Percentiles rank a stretch among this genome's conserved stretches.
Conservation (phyloP, 805 yeast genomes). For the Torulaspora maleeae region DNA sequence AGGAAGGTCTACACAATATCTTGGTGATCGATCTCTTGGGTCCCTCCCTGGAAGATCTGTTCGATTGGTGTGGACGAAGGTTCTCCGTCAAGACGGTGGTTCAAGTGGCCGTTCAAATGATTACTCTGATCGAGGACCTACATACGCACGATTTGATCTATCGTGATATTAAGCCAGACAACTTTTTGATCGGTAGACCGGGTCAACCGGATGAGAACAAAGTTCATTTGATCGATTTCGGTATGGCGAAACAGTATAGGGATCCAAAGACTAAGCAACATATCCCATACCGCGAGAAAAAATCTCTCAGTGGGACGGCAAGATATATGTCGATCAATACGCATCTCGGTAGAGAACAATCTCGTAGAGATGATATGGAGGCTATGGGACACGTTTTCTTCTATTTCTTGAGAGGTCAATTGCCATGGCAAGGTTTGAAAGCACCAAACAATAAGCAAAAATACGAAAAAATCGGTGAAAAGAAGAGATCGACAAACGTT, state of each 20-base stretch:
- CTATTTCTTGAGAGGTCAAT: constrained; percentile 86
- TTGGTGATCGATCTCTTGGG: constrained; percentile 92
- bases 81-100: constrained; percentile 85
- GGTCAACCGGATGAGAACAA: constrained; percentile 77
- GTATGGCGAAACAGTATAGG: constrained; percentile 97
- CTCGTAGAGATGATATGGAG: constrained; percentile 94
- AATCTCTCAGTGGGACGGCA: constrained; percentile 96
- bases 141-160: constrained; percentile 89
- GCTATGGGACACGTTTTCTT: constrained; percentile 95
- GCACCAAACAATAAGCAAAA: constrained; percentile 98
- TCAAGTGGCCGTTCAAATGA: constrained; percentile 94
- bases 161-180: constrained; percentile 97
- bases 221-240: constrained; percentile 91
- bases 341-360: constrained; percentile 94
- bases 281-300: constrained; percentile 94
- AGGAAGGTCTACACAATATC: constrained; percentile 94
- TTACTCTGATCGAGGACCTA: constrained; percentile 74
- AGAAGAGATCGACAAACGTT: constrained; percentile 84
- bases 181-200: constrained; percentile 88
- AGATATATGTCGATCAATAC: constrained; percentile 97
- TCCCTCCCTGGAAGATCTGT: constrained; percentile 91
- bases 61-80: constrained; percentile 96
- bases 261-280: constrained; percentile 95
- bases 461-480: constrained; percentile 95
- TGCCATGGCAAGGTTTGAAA: constrained; percentile 98